Evolutionary conservation across 495 filamentous ascomycete genomes (phyloP), one percentile per base, ranked within the genome.

Genomic region (Trichocladium uniseriatum): DNA sequence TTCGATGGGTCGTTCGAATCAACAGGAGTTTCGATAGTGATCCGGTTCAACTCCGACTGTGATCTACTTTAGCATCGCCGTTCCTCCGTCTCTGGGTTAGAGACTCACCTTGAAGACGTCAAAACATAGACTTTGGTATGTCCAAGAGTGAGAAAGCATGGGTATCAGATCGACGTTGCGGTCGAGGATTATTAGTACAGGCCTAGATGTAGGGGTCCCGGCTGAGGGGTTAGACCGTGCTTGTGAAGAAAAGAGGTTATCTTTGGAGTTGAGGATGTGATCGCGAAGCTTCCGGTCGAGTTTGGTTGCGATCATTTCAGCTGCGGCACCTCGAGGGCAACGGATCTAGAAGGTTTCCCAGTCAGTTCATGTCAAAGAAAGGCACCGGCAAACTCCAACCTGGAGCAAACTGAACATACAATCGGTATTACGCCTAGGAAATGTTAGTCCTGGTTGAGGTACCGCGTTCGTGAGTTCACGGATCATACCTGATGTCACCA

Each of bases 71-170:
- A 51, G 50, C 31, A 11, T 11, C n/a, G 31, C 3, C 16, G 8
- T 13, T n/a, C 11, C 0, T 10, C 1, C 11, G 24, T 39, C 34
- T 49, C 8, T 5, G n/a, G 16, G 27, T 19, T 10, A 5, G n/a
- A 31, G 8, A 5, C 52, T 42, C 18, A 62, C 51, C 34, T 56
- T 60, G 48, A 97, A 80, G 7, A 99, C 84, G 68, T 99, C 94
- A 54, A 95, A 84, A 27, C 96, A 89, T 15, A 99, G 76, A 1
- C 89, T 95, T 61, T 97, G 92, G 60, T 99, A 99, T 4, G 89
- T 96, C 92, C 92, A 99, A 1, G 90, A 95, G 68, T 99, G 92
- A 19, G 90, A 95, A 1, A 97, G 76, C 94, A 97, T 97, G n/a
- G 94, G 89, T 49, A 95, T 87, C 31, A 97, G 65, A 66, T 99